These are phyloP conservation scores for Serendipita vermifera DNA, from an alignment of 768 basidiomycete genomes.

Conservation along the genomic window DNA sequence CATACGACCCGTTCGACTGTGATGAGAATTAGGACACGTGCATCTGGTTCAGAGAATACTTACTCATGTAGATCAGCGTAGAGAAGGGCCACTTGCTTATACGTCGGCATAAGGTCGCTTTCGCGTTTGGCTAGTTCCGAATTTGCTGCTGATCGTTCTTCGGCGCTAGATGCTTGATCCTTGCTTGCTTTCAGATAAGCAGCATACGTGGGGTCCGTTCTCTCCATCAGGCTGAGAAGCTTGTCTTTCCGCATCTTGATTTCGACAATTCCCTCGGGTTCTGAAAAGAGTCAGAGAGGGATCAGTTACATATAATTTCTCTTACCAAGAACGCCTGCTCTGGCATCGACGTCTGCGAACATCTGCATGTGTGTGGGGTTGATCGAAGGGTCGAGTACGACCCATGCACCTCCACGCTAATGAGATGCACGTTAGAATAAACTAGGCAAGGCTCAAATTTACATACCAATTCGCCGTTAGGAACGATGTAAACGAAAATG, in stretches of 20 bases:
- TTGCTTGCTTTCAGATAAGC: constrained; percentile 68
- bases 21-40: constrained; percentile 14
- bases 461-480: constrained; percentile 75
- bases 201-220: constrained; percentile 75
- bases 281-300: constrained; percentile 29
- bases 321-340: constrained; percentile 66
- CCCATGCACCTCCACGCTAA: constrained; percentile 92
- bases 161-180: constrained; percentile 54
- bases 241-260: constrained; percentile 97
- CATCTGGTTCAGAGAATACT: constrained; percentile 23
- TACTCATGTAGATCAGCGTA: constrained; percentile 97
- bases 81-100: constrained; percentile 83
- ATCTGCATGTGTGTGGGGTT: constrained; percentile 97
- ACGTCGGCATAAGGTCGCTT: constrained; percentile 69
- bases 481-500: constrained; percentile 95
- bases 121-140: constrained; percentile 65
- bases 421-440: background rate
- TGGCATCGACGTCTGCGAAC: constrained; percentile 93
- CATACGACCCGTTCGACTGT: constrained; percentile 86
- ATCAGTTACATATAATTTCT: background rate
- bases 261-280: constrained; percentile 94
- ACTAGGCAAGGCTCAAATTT: background rate
- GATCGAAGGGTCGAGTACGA: constrained; percentile 95
- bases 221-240: constrained; percentile 80
- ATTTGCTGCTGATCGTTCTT: constrained; percentile 59